Percentiles rank a stretch among this genome's conserved stretches.
These are phyloP conservation scores for Anacardium occidentale DNA, from an alignment of 345 rosid species.

Conservation along the genomic window DNA sequence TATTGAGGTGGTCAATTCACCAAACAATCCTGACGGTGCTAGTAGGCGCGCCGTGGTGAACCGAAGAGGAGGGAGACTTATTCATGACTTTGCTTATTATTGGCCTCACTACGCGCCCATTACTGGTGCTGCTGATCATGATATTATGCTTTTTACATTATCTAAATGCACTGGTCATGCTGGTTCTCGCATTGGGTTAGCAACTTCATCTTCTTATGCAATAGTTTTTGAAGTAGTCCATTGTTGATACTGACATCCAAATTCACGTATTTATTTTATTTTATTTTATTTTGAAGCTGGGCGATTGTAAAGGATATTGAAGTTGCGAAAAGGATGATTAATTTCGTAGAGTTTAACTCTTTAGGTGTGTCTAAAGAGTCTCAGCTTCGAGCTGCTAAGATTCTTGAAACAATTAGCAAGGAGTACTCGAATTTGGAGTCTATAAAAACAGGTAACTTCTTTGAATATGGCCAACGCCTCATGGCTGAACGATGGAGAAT, in stretches of 20 bases:
- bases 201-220: not conserved
- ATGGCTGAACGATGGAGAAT: slow-evolving; percentile 70
- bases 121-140: slow-evolving; percentile 56
- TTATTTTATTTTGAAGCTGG: slow-evolving; percentile 50
- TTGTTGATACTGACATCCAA: not conserved
- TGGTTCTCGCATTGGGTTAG: slow-evolving; percentile 89
- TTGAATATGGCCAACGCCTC: slow-evolving; percentile 41
- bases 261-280: not conserved
- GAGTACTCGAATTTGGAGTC: slow-evolving; percentile 25
- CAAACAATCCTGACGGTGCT: slow-evolving; percentile 83
- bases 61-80: slow-evolving; percentile 49
- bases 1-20: slow-evolving; percentile 73
- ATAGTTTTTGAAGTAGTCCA: not conserved
- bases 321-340: slow-evolving; percentile 64
- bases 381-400: slow-evolving; percentile 75
- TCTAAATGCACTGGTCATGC: slow-evolving; percentile 95
- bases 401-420: slow-evolving; percentile 48
- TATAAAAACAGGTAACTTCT: slow-evolving; percentile 47
- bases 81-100: slow-evolving; percentile 84
- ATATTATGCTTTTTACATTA: slow-evolving; percentile 83
- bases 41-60: slow-evolving; percentile 68
- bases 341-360: slow-evolving; percentile 52
- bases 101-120: slow-evolving; percentile 91
- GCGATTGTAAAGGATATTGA: slow-evolving; percentile 68
- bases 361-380: slow-evolving; percentile 88